Evolutionary conservation across 768 basidiomycete genomes (phyloP), one percentile per base, ranked within the genome.

Genomic region (Cytidiella melzeri): DNA sequence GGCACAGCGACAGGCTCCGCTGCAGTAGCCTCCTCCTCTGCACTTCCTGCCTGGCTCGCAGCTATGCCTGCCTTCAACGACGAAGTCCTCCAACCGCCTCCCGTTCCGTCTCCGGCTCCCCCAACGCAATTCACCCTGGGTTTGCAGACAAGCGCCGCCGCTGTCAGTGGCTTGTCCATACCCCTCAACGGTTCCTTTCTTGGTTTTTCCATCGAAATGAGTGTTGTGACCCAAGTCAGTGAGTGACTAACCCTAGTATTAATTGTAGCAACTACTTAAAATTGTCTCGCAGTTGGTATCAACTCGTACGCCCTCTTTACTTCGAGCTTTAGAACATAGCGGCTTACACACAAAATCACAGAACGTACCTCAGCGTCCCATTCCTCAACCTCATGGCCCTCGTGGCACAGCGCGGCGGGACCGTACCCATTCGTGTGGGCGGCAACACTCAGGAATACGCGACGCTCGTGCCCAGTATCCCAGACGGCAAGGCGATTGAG

Each of bases 141-240:
- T 47, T 64, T 83, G 9, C 43, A 52, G 19, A 48, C 43, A 24
- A 55, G 44, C 19, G 60, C 56, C 11, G 50, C 47, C 4, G 54
- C 55, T n/a, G 59, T 67, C 39, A 44, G 52, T 3, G 66, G 62
- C 9, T 53, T 80, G 28, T 73, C 73, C 1, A 73, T 74, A 45
- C 58, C 61, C 11, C 72, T 73, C 49, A 56, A 61, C 15, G 82
- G 80, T 13, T 73, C 78, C 9, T 88, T 87, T 60, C 74, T 81
- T 44, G 85, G 84, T 1, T 89, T 89, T 61, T 85, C 82, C 3
- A 74, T 90, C 27, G 87, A 89, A 61, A 73, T 87, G 69, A 84
- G 84, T 41, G 80, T 88, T 3, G 73, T 80, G 7, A 77, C 75
- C 48, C 77, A 79, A 66, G 69, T 83, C 55, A 61, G 83, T 84